A percentile compares a stretch with the other conserved stretches of the same genome.
Evolutionary conservation across 176 grass and related monocot species (phyloP).

Genomic region (Ananas comosus): DNA sequence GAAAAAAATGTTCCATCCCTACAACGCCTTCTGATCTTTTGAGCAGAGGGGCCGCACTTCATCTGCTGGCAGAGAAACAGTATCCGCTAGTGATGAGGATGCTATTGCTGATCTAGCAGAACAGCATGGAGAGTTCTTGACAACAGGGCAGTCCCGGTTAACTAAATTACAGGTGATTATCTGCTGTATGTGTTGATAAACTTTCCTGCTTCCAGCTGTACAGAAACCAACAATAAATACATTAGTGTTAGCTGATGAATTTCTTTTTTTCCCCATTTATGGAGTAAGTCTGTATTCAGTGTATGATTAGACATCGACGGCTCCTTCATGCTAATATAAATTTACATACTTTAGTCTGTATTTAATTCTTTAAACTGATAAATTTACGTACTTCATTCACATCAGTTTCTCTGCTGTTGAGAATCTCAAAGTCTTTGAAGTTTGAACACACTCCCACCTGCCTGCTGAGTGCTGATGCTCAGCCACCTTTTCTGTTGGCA

Average conservation of each 20-base stretch:
- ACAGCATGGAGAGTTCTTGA: conserved; percentile 67
- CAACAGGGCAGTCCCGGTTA: conserved; percentile 37
- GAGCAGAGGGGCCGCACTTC: conserved; percentile 40
- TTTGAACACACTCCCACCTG: no score
- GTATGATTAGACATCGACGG: no score
- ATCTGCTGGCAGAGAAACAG: conserved; percentile 37
- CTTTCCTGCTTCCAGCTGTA: background rate
- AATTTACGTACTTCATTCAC: no score
- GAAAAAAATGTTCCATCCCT: no score
- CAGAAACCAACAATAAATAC: background rate
- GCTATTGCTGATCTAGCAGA: conserved; percentile 50
- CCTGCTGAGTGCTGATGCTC: no score
- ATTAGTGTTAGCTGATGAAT: background rate
- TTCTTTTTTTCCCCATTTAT: background rate
- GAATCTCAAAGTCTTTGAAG: no score
- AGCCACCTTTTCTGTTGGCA: no score
- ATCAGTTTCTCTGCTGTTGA: no score
- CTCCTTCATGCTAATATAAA: no score
- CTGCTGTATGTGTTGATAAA: conserved; percentile 1
- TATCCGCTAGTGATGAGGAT: conserved; percentile 50
- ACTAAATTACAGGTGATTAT: conserved; percentile 65
- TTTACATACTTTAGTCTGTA: no score
- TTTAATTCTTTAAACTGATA: no score
- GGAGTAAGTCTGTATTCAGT: no score
- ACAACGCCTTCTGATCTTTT: conserved; percentile 18